Percentiles rank a stretch among this genome's conserved stretches.
These are phyloP conservation scores for Starmerella cellae DNA, from an alignment of 805 yeast species.

Conservation along the genomic window DNA sequence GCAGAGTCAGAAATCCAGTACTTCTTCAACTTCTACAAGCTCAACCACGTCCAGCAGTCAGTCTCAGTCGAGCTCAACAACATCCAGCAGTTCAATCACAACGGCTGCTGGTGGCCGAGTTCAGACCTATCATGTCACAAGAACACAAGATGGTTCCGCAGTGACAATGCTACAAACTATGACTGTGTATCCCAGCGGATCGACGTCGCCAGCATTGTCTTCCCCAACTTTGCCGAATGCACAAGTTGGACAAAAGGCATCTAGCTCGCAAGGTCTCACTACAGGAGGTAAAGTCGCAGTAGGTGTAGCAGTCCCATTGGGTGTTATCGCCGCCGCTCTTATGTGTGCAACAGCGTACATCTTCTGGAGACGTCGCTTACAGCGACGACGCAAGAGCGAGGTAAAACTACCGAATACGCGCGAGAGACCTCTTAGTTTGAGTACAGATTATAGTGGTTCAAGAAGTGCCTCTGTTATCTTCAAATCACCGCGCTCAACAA, in stretches of 20 bases:
- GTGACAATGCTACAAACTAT: conserved; percentile 7
- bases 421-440: not conserved
- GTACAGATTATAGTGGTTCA: not conserved
- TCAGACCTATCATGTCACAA: conserved; percentile 1
- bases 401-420: not conserved
- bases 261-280: conserved; percentile 5
- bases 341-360: not conserved
- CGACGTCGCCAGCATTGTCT: not conserved
- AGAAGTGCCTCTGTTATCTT: not conserved
- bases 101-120: not conserved
- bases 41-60: not conserved
- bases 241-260: not conserved
- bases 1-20: too few species aligned
- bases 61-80: not conserved
- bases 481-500: not conserved
- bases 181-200: conserved; percentile 1
- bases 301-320: conserved; percentile 16
- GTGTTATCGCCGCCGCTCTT: conserved; percentile 7
- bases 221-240: not conserved
- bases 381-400: not conserved
- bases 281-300: conserved; percentile 16
- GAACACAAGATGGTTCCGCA: conserved; percentile 5
- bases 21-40: not conserved
- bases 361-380: conserved; percentile 2
- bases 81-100: not conserved